phyloP scores from a whole-genome alignment of 108 stramenopile genomes.

The Mayamaea pseudoterrestris region DNA sequence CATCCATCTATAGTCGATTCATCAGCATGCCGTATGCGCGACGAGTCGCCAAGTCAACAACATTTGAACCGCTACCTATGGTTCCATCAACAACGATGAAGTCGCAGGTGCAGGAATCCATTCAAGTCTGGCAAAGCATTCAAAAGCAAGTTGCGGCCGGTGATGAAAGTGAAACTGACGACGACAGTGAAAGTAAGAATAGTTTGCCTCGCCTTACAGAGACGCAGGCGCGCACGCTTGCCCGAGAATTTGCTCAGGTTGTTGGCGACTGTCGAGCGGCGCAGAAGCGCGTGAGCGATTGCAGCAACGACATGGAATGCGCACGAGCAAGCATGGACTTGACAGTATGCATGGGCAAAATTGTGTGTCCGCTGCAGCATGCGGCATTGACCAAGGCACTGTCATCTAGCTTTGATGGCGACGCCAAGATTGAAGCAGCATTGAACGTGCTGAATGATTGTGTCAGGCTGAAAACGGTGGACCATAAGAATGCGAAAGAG shows the following conservation, averaged over 20 bases:
- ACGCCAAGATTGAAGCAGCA: conserved; percentile 49
- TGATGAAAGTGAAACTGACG: conserved; percentile 3
- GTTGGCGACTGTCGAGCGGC: conserved; percentile 35
- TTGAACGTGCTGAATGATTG: conserved; percentile 56
- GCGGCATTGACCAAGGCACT: conserved; percentile 32
- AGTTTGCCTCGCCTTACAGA: conserved; percentile 18
- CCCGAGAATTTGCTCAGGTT: conserved; percentile 34
- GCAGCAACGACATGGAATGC: conserved; percentile 59
- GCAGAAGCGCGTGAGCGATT: conserved; percentile 33
- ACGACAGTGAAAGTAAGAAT: background rate
- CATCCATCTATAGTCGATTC: conserved; percentile 47
- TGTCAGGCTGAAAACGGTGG: conserved; percentile 35
- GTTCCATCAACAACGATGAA: conserved; percentile 41
- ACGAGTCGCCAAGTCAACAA: conserved; percentile 19
- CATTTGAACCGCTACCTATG: conserved; percentile 53
- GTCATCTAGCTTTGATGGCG: conserved; percentile 24
- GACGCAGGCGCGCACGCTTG: conserved; percentile 42
- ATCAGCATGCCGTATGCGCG: conserved; percentile 73
- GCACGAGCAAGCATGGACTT: conserved; percentile 67
- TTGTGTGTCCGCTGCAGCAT: conserved; percentile 77
- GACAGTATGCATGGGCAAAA: conserved; percentile 74
- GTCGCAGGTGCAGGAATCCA: conserved; percentile 55
- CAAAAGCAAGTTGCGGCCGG: conserved; percentile 29
- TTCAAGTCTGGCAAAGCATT: conserved; percentile 67
- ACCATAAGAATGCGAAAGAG: conserved; percentile 34